These are phyloP conservation scores for Exsudoporus frostii DNA, from an alignment of 768 basidiomycete species.

Conservation along the genomic window DNA sequence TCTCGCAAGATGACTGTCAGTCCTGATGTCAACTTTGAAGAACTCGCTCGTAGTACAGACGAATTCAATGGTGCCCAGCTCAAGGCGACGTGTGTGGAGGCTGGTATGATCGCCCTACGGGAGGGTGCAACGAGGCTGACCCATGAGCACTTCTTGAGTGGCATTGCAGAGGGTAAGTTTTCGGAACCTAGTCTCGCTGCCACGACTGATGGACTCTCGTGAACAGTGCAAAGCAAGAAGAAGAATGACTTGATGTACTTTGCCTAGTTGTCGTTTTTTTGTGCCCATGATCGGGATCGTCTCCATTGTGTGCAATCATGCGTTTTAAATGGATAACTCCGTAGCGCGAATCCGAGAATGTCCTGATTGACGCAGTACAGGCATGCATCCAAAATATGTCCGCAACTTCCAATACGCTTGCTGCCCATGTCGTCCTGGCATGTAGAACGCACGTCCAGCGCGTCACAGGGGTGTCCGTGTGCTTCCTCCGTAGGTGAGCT, in stretches of 20 bases:
- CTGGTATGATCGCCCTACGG: slow-evolving; percentile 96
- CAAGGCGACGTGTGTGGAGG: slow-evolving; percentile 98
- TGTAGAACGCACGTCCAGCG: neutral
- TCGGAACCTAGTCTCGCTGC: neutral
- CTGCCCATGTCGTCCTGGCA: neutral
- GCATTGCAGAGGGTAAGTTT: slow-evolving; percentile 77
- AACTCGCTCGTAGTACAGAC: slow-evolving; percentile 93
- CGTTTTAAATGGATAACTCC: neutral
- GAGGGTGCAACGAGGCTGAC: slow-evolving; percentile 86
- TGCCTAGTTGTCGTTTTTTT: slow-evolving; percentile 48
- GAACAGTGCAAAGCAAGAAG: slow-evolving; percentile 96
- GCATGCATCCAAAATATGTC: neutral
- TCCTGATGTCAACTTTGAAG: slow-evolving; percentile 92
- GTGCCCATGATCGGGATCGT: neutral
- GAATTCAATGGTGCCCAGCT: slow-evolving; percentile 98
- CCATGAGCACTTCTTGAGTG: slow-evolving; percentile 95
- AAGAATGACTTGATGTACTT: slow-evolving; percentile 98
- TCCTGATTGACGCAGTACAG: neutral
- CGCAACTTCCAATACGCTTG: too few species aligned
- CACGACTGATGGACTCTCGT: slow-evolving; percentile 26
- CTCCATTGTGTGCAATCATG: slow-evolving; percentile 9
- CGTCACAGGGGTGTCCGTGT: neutral
- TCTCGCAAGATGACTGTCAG: slow-evolving; percentile 92
- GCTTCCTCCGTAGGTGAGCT: neutral
- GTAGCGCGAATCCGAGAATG: neutral